A percentile compares a stretch with the other conserved stretches of the same genome.
Evolutionary conservation across 1,284 basidiomycete genomes (phyloP).

Genomic region (Neotropicomus parvogracilis): DNA sequence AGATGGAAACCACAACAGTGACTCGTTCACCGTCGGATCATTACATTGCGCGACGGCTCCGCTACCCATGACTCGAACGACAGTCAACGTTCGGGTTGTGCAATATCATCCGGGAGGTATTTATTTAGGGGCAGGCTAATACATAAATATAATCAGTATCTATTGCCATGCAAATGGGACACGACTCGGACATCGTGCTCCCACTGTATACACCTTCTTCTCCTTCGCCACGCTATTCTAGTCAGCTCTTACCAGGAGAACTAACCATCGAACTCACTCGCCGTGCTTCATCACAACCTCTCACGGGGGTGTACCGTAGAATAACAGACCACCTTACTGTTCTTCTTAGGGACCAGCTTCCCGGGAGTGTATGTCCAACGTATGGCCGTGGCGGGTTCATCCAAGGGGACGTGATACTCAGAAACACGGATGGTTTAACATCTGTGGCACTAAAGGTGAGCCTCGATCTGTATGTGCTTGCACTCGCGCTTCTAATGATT

Average conservation of each 20-base stretch:
- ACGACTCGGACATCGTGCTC: conserved; percentile 6
- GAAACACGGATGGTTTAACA: conserved; percentile 6
- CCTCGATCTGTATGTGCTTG: background rate
- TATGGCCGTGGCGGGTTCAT: conserved; percentile 25
- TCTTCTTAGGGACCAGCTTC: conserved; percentile 23
- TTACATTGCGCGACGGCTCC: background rate
- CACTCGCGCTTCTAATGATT: conserved; percentile 1
- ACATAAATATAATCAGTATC: background rate
- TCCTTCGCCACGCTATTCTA: conserved; percentile 29
- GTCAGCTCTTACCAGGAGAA: conserved; percentile 25
- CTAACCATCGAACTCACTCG: conserved; percentile 19
- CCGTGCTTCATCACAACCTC: conserved; percentile 4
- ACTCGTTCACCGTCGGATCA: background rate
- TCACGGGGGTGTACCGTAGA: conserved; percentile 27
- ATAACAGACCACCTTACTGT: conserved; percentile 32
- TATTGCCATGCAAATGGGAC: conserved; percentile 13
- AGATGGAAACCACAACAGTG: background rate
- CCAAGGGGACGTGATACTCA: conserved; percentile 24
- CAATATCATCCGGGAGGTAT: background rate
- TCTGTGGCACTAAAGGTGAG: conserved; percentile 29
- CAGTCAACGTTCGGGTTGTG: background rate
- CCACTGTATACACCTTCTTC: conserved; percentile 27
- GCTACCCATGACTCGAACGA: too few relatives aligned
- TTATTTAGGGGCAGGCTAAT: background rate
- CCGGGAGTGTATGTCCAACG: conserved; percentile 21